These are phyloP conservation scores for Harringtonia aguacate DNA, from an alignment of 2,329 filamentous ascomycete species.

Conservation along the genomic window DNA sequence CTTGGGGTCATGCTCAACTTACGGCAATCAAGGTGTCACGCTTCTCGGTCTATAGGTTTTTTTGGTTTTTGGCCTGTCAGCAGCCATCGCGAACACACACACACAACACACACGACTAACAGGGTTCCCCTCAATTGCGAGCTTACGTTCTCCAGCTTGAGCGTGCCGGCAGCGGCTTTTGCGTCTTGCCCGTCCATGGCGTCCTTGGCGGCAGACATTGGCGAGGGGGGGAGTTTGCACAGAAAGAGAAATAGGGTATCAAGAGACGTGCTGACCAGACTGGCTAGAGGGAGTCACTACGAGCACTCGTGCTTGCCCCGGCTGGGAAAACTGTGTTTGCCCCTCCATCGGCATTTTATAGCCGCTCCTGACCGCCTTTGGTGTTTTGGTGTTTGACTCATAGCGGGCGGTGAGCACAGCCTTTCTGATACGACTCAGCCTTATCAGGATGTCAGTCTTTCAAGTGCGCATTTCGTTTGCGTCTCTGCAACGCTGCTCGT, in stretches of 20 bases:
- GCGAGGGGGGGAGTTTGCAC: background rate
- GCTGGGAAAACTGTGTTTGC: conserved; percentile 3
- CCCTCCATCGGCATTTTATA: conserved; percentile 8
- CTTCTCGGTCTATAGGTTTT: conserved; percentile 60
- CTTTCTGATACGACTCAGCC: too few relatives aligned
- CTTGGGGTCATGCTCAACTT: background rate
- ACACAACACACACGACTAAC: background rate
- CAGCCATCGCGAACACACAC: background rate
- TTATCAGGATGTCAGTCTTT: too few relatives aligned
- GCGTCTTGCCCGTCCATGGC: conserved; percentile 8
- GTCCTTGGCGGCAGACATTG: background rate
- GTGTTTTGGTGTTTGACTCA: background rate
- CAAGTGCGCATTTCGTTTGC: too few relatives aligned
- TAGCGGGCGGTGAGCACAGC: too few relatives aligned
- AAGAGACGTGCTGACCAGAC: too few relatives aligned
- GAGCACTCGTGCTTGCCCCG: too few relatives aligned
- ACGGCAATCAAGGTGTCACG: conserved; percentile 69
- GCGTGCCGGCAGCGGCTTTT: conserved; percentile 9
- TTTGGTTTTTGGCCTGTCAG: background rate
- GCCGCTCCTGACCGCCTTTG: conserved; percentile 9
- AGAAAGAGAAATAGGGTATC: background rate
- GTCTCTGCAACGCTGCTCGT: too few relatives aligned
- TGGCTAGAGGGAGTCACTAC: too few relatives aligned
- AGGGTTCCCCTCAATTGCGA: background rate
- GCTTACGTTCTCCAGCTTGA: conserved; percentile 24